Conservation (phyloP, 2,329 filamentous ascomycete species). For the Aureobasidium sp. region DNA sequence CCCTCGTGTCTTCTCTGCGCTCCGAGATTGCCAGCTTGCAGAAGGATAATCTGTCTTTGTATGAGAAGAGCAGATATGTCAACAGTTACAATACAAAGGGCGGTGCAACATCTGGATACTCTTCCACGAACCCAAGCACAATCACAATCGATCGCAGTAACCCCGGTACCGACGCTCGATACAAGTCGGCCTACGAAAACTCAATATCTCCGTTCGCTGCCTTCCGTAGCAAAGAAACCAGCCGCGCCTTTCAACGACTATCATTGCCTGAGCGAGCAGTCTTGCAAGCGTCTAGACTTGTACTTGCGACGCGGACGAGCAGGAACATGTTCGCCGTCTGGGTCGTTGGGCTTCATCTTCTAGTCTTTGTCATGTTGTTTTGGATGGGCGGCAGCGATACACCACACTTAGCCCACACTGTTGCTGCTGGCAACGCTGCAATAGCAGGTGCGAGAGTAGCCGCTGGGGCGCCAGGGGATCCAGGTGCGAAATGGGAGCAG, state of each 20-base stretch:
- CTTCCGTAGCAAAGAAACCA: conserved; percentile 88
- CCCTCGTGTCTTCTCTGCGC: conserved; percentile 73
- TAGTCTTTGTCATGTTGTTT: conserved; percentile 83
- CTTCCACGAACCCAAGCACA: conserved; percentile 69
- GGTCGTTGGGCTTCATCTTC: conserved; percentile 76
- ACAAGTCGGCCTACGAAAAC: conserved; percentile 86
- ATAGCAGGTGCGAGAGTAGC: conserved; percentile 6
- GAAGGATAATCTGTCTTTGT: conserved; percentile 90
- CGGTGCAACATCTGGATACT: conserved; percentile 53
- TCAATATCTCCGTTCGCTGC: conserved; percentile 94
- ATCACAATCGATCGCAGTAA: conserved; percentile 55
- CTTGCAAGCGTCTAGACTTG: conserved; percentile 83
- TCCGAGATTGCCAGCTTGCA: conserved; percentile 89
- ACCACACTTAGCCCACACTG: background rate
- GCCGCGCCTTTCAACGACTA: conserved; percentile 87
- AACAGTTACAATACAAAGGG: conserved; percentile 76
- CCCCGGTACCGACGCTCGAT: conserved; percentile 70
- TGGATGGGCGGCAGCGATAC: conserved; percentile 50
- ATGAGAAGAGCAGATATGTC: conserved; percentile 95
- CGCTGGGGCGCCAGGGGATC: background rate
- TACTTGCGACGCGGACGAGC: conserved; percentile 82
- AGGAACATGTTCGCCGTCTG: conserved; percentile 92
- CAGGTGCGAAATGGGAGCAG: conserved; percentile 10
- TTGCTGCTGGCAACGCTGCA: conserved; percentile 3
- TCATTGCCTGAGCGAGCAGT: conserved; percentile 82